Percentiles rank a stretch among this genome's conserved stretches.
These are phyloP conservation scores for Castanea mollissima DNA, from an alignment of 306 rosid species.

Conservation along the genomic window DNA sequence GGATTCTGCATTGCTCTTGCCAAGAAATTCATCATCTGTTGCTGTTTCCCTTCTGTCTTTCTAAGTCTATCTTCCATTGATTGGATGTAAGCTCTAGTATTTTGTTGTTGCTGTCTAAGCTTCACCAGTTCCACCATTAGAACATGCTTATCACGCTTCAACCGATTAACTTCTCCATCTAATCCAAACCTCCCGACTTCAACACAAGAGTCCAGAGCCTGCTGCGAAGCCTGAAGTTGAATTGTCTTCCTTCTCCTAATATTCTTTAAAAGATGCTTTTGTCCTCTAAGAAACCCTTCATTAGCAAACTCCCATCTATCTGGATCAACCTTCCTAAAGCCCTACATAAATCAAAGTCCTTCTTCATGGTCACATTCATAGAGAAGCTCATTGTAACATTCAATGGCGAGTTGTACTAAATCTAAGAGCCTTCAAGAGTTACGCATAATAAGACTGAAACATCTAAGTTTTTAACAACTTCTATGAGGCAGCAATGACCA, in stretches of 20 bases:
- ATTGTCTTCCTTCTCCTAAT: conserved; percentile 65
- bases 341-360: conserved; percentile 44
- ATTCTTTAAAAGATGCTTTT: conserved; percentile 61
- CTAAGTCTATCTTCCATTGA: conserved; percentile 57
- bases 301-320: conserved; percentile 90
- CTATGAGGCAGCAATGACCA: background rate
- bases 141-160: conserved; percentile 63
- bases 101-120: conserved; percentile 70
- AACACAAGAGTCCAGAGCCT: conserved; percentile 53
- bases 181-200: conserved; percentile 74
- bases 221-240: conserved; percentile 37
- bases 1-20: conserved; percentile 75
- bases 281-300: conserved; percentile 80
- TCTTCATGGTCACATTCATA: conserved; percentile 22
- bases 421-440: background rate
- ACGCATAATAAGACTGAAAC: background rate
- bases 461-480: background rate
- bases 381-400: background rate
- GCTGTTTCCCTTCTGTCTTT: conserved; percentile 62
- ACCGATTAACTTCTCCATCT: conserved; percentile 53
- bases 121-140: conserved; percentile 71
- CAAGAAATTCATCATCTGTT: conserved; percentile 66
- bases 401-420: background rate
- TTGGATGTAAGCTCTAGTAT: conserved; percentile 39
- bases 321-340: conserved; percentile 82